Conservation (phyloP, 208 protist genomes). For the Phytomonas francai region DNA sequence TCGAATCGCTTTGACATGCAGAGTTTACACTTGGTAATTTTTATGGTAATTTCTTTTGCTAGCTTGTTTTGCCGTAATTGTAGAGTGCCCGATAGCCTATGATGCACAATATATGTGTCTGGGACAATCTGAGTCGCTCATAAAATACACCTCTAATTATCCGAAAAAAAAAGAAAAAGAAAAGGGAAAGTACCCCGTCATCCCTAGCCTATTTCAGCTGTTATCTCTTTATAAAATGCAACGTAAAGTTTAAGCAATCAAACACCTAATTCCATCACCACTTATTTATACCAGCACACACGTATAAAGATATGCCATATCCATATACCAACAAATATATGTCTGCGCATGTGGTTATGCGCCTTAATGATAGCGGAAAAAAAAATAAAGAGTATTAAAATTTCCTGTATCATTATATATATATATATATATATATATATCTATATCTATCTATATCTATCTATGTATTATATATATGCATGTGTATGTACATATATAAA, state of each 20-base stretch:
- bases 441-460: not conserved
- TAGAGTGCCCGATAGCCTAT: too few relatives aligned
- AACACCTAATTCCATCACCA: slow-evolving; percentile 5
- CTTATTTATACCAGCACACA: slow-evolving; percentile 5
- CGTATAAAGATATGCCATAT: not conserved
- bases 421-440: not conserved
- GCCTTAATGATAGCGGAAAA: not conserved
- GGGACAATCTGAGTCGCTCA: too few relatives aligned
- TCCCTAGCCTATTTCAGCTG: too few relatives aligned
- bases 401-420: not conserved
- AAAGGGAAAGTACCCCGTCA: too few relatives aligned
- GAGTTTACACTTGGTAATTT: slow-evolving; percentile 3
- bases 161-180: too few relatives aligned
- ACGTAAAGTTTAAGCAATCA: slow-evolving; percentile 4
- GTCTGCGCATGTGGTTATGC: too few relatives aligned
- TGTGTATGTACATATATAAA: too few relatives aligned
- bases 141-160: too few relatives aligned
- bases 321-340: not conserved
- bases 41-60: slow-evolving; percentile 6
- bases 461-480: not conserved
- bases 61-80: slow-evolving; percentile 13
- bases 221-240: slow-evolving; percentile 4
- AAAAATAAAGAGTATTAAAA: not conserved
- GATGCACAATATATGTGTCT: too few relatives aligned
- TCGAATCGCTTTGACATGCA: too few relatives aligned